Evolutionary conservation across 192 early-diverging fungal species (phyloP), one percentile per base, ranked within the genome.

Genomic region (Dispira simplex): DNA sequence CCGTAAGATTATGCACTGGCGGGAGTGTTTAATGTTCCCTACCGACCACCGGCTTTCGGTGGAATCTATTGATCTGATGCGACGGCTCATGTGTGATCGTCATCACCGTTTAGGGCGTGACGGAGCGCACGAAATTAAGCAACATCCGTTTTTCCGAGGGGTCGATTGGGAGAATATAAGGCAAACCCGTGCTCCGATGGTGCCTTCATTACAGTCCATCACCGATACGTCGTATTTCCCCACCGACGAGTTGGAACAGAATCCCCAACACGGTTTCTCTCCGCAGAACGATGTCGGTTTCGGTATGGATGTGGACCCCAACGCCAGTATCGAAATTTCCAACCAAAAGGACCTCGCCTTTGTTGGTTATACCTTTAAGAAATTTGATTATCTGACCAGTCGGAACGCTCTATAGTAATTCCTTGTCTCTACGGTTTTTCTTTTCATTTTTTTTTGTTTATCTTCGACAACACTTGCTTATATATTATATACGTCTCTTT

Each of bases 151-250:
- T 77, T 99, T 99, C 74, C 79, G 83, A 44, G 90, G 88, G 8
- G 85, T 99, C 32, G 86, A 92, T 67, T 99, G 96, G 96, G 77
- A 79, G 26, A 82, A 80, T 8, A 79, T 99, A 64, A 85, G 96
- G 62, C 74, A 69, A 13, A 83, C 84, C 63, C 85, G 84, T n/a
- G 85, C 95, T 44, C 94, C 95, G 6, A 90, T 93, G 77, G 83
- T 98, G 11, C 97, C 97, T 16, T 82, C 87, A 46, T 73, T 99
- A 51, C 83, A 76, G 44, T 90, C 87, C 20, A 98, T 98, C 63
- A 98, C 95, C 16, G 97, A 99, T 70, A 98, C 95, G 9, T 90
- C 89, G 32, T 95, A 99, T 75, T 99, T 99, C 75, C 92, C 93
- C 0, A 90, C 84, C 0, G 95, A 98, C 64, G 93, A 98, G 67